These are phyloP conservation scores for Acer negundo DNA, from an alignment of 345 rosid genomes.

Conservation along the genomic window DNA sequence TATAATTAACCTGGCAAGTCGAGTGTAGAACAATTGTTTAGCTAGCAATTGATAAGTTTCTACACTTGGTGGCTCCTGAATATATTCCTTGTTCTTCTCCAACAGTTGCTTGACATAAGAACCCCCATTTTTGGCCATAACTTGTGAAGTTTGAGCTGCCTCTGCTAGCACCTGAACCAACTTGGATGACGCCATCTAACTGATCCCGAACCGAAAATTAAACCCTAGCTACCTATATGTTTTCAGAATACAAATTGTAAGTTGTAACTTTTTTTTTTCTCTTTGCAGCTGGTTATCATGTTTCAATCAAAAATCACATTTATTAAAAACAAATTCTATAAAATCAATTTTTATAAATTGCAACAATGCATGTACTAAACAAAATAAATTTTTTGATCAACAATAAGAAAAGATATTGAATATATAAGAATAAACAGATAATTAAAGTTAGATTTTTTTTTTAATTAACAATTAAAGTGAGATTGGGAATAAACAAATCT, in stretches of 20 bases:
- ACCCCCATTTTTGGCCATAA: conserved; percentile 42
- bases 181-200: conserved; percentile 39
- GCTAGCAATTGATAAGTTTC: conserved; percentile 42
- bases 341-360: no score
- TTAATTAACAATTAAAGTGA: no score
- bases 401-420: no score
- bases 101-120: conserved; percentile 42
- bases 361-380: no score
- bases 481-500: no score
- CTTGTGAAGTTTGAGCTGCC: conserved; percentile 38
- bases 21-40: conserved; percentile 48
- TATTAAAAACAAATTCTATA: no score
- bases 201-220: background rate
- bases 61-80: conserved; percentile 41
- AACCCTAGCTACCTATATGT: background rate
- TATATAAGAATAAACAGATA: no score
- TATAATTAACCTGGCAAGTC: conserved; percentile 43
- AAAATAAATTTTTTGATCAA: no score
- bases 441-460: no score
- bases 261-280: no score
- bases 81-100: conserved; percentile 43
- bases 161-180: conserved; percentile 38
- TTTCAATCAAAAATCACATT: no score
- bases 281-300: no score
- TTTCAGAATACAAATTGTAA: background rate